phyloP scores from a whole-genome alignment of 306 rosid species.

The Ochetophila trinervis region DNA sequence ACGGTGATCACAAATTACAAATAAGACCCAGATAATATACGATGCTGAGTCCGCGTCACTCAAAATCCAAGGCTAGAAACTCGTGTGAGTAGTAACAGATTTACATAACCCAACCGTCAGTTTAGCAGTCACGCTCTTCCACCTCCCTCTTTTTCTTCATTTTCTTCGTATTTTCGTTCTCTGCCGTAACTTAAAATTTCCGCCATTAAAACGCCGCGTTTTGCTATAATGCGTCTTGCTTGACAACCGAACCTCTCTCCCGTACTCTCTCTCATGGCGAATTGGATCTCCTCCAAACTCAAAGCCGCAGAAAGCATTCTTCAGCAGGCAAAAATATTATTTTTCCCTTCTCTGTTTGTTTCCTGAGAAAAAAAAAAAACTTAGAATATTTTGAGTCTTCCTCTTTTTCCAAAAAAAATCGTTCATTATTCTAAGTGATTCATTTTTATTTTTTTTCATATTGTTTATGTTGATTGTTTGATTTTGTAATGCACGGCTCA shows the following conservation, averaged over 20 bases:
- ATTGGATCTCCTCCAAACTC: conserved; percentile 98
- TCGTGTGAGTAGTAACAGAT: background rate
- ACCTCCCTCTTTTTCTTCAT: background rate
- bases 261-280: conserved; percentile 52
- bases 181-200: background rate
- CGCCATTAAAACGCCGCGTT: conserved; percentile 11
- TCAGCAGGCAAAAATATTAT: conserved; percentile 58
- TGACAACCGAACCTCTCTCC: background rate
- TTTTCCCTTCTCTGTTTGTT: conserved; percentile 15
- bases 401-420: background rate
- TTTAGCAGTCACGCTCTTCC: background rate
- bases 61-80: background rate
- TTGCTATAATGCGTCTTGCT: conserved; percentile 15
- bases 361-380: conserved; percentile 3
- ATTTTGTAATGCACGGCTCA: conserved; percentile 41
- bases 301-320: conserved; percentile 93
- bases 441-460: background rate
- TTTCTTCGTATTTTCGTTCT: background rate
- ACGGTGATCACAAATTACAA: too few species aligned
- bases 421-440: conserved; percentile 1
- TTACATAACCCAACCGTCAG: background rate
- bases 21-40: too few species aligned
- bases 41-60: too few species aligned
- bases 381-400: background rate
- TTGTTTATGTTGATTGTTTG: conserved; percentile 3